phyloP scores from a whole-genome alignment of 2,329 filamentous ascomycete species.

The Colletotrichum kahawae region DNA sequence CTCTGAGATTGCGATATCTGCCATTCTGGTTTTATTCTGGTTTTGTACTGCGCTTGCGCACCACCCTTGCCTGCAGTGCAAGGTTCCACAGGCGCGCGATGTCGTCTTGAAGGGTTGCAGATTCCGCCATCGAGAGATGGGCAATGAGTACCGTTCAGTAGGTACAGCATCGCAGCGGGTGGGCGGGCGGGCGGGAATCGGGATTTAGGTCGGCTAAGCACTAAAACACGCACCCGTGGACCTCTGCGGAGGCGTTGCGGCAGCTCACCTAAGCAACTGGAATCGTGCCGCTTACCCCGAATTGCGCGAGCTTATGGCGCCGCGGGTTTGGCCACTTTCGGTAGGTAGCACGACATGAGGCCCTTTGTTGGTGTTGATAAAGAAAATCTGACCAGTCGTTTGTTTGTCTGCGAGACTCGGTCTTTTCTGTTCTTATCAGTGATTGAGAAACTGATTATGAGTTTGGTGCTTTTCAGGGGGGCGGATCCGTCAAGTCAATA shows the following conservation, averaged over 20 bases:
- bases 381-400: neutral
- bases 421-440: neutral
- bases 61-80: neutral
- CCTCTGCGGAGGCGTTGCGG: neutral
- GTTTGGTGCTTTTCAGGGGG: neutral
- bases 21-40: neutral
- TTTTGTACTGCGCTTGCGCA: neutral
- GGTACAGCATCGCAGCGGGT: neutral
- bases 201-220: neutral
- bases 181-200: neutral
- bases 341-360: neutral
- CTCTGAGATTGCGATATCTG: neutral
- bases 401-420: neutral
- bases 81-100: slow-evolving; percentile 1
- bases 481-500: rapidly evolving
- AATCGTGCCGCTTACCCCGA: neutral
- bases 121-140: slow-evolving; percentile 4
- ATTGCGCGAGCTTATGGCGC: neutral
- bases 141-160: neutral
- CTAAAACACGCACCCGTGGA: neutral
- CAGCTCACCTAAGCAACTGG: neutral
- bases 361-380: neutral
- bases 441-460: neutral
- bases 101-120: slow-evolving; percentile 14
- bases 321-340: neutral